Conservation (phyloP, 257 asterid genomes). For the Petunia axillaris region DNA sequence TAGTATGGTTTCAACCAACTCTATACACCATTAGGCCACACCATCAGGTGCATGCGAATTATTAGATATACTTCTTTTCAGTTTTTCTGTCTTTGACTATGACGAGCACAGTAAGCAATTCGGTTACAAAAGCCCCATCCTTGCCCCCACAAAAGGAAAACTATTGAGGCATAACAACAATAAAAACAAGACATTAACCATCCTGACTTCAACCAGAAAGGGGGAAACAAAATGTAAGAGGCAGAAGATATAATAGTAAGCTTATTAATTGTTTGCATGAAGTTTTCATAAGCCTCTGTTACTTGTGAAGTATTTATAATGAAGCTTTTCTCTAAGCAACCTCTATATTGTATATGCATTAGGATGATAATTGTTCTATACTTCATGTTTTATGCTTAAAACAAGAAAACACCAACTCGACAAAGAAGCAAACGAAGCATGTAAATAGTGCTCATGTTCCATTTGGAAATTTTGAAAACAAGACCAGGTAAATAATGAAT, state of each 20-base stretch:
- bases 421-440: not conserved
- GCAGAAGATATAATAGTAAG: not conserved
- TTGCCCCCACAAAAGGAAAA: not conserved
- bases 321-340: not conserved
- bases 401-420: slow-evolving; percentile 8
- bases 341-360: not conserved
- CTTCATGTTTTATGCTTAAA: not conserved
- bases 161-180: not conserved
- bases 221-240: not conserved
- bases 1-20: not conserved
- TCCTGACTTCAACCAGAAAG: not conserved
- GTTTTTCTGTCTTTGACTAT: not conserved
- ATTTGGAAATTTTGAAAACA: not conserved
- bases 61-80: not conserved
- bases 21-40: not conserved
- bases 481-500: not conserved
- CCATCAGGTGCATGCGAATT: not conserved
- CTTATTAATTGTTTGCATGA: not conserved
- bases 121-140: not conserved
- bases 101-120: not conserved
- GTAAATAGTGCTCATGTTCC: not conserved
- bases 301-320: not conserved
- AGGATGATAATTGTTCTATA: not conserved
- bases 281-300: not conserved
- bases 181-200: slow-evolving; percentile 1